phyloP scores from a whole-genome alignment of 2,329 filamentous ascomycete species.

The Dactylellina haptotyla region DNA sequence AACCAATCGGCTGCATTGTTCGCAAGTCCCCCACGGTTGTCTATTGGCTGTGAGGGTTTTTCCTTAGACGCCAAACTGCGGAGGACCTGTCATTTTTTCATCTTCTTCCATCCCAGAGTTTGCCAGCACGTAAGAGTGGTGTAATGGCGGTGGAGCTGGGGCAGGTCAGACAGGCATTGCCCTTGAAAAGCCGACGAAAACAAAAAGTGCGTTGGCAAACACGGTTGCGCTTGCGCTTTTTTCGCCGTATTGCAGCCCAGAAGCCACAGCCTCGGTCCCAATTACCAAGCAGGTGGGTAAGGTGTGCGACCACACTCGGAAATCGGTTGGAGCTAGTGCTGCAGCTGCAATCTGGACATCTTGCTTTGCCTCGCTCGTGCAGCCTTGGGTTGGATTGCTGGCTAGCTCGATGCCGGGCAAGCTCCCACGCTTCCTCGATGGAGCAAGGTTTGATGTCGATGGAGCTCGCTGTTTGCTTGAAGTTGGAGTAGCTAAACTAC shows the following conservation, averaged over 20 bases:
- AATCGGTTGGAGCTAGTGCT: constrained; percentile 5
- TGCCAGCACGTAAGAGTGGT: constrained; percentile 4
- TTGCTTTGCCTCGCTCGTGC: too few relatives aligned
- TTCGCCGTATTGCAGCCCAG: too few relatives aligned
- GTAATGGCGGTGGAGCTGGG: background rate
- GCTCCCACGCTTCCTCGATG: too few relatives aligned
- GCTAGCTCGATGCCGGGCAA: too few relatives aligned
- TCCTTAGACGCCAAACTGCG: constrained; percentile 20
- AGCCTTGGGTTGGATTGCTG: too few relatives aligned
- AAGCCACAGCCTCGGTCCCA: constrained; percentile 7
- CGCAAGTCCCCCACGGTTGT: constrained; percentile 6
- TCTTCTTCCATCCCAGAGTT: background rate
- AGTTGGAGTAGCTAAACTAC: too few relatives aligned
- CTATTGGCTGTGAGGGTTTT: constrained; percentile 7
- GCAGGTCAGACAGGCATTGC: too few relatives aligned
- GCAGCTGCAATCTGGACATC: background rate
- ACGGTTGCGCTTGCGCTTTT: constrained; percentile 36
- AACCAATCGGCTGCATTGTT: constrained; percentile 21
- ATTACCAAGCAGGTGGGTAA: constrained; percentile 47
- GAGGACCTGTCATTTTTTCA: background rate
- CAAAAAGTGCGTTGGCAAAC: background rate
- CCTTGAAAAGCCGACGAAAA: background rate
- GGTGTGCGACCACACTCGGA: constrained; percentile 1
- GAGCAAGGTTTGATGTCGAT: too few relatives aligned
- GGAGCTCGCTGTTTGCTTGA: too few relatives aligned